Percentiles rank a stretch among this genome's conserved stretches.
Evolutionary conservation across 352 stramenopile species (phyloP).

Genomic region (Pseudoperonospora humuli): DNA sequence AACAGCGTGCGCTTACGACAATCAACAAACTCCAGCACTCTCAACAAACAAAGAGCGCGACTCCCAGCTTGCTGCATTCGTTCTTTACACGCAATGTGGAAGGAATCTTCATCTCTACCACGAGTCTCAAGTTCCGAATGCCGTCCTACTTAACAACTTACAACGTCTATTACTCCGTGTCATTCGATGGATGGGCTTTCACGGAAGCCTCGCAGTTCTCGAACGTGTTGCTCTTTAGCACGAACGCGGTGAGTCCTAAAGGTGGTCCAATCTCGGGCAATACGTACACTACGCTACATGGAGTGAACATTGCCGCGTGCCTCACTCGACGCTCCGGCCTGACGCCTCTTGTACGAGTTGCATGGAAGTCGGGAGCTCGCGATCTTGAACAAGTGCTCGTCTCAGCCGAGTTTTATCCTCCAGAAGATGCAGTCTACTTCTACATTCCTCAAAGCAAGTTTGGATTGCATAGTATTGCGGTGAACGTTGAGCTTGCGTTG

Average conservation of each 20-base stretch:
- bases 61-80: slow-evolving; percentile 39
- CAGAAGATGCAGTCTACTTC: slow-evolving; percentile 62
- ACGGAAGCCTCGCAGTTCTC: slow-evolving; percentile 27
- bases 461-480: slow-evolving; percentile 54
- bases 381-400: slow-evolving; percentile 59
- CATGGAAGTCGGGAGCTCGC: slow-evolving; percentile 46
- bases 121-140: slow-evolving; percentile 30
- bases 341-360: slow-evolving; percentile 33
- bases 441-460: slow-evolving; percentile 75
- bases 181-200: slow-evolving; percentile 43
- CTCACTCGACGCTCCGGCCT: slow-evolving; percentile 23
- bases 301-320: slow-evolving; percentile 54
- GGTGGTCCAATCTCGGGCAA: slow-evolving; percentile 61
- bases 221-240: slow-evolving; percentile 48
- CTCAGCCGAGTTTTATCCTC: slow-evolving; percentile 45
- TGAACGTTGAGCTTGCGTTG: slow-evolving; percentile 46
- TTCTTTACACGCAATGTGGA: slow-evolving; percentile 30
- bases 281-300: slow-evolving; percentile 54
- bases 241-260: slow-evolving; percentile 37
- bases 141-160: slow-evolving; percentile 48
- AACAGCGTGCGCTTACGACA: slow-evolving; percentile 18
- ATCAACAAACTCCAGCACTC: slow-evolving; percentile 30
- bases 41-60: slow-evolving; percentile 14
- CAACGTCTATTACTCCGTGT: slow-evolving; percentile 56
- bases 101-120: slow-evolving; percentile 31